Conservation (phyloP, 129 eudicot genomes). For the Centella asiatica region DNA sequence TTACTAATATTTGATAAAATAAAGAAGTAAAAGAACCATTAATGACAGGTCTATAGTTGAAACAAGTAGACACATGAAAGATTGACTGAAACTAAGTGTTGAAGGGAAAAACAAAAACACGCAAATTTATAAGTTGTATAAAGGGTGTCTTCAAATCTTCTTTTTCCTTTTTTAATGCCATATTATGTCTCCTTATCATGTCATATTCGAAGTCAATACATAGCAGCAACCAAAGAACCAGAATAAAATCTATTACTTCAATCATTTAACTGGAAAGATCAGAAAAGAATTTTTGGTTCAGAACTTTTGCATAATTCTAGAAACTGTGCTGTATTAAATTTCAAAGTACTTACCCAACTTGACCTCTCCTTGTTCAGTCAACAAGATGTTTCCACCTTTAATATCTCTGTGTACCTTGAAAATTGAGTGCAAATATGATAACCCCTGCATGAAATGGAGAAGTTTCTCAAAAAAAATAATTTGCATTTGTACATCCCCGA, state of each 20-base stretch:
- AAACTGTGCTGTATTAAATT: not conserved
- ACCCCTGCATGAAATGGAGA: constrained; percentile 52
- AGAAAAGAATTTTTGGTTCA: not conserved
- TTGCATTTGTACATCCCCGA: not conserved
- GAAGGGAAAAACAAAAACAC: no score
- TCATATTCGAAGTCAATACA: no score
- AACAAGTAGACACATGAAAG: no score
- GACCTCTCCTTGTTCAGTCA: constrained; percentile 99
- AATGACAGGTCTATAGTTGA: no score
- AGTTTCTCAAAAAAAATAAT: constrained; percentile 1
- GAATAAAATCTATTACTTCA: not conserved
- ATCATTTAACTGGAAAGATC: not conserved
- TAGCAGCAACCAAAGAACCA: no score
- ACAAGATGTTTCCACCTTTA: constrained; percentile 89
- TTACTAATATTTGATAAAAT: no score
- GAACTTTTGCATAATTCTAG: not conserved
- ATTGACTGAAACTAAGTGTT: no score
- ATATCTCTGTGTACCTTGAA: constrained; percentile 97
- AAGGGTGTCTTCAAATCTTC: no score
- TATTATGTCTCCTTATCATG: not conserved
- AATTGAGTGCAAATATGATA: constrained; percentile 88
- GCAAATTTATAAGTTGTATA: no score
- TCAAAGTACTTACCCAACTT: constrained; percentile 64
- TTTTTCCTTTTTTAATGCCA: not conserved
- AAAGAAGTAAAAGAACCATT: no score